Base-by-base conservation (phyloP, 306 rosid genomes). In the Hippophae gyantsensis region DNA sequence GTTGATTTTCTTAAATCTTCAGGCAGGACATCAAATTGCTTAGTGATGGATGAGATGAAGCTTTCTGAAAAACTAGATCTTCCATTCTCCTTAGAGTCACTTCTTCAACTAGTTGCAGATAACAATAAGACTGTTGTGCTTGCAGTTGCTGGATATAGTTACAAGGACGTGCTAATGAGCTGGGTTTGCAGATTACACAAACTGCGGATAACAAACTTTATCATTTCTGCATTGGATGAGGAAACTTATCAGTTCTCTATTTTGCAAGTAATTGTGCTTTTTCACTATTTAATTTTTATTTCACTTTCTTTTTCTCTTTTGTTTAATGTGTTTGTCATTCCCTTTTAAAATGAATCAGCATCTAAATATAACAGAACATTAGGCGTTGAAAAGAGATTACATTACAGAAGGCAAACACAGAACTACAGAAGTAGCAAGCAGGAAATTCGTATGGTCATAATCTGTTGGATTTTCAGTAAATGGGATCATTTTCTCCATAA, bases 131-230 rank as follows among this genome's bases (percentile, higher is more conserved):
- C 96, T 53, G 12, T 85, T 67, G 82, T 87, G 56, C 77, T 92
- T 18, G 76, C 96, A 4, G 79, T 85, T 63, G 83, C 95, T 45
- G 98, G 98, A 65, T 79, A 81, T 74, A 92, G 95, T 67, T 92
- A 92, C 66, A 87, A 85, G 83, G 98, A 92, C 68, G 83, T 92
- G 96, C 80, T 92, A 57, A 92, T 92, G 98, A 92, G 88, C 73
- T 92, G 98, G 98, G 83, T 73, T 63, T 92, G 98, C 76, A 72
- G 96, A 81, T 76, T 87, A 56, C 74, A 83, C 56, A 76, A 60
- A 54, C 74, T 87, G 66, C 68, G 69, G 65, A 64, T 92, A 6
- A 52, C 66, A 65, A 92, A 87, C 61, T 85, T 81, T 65, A 40
- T 87, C 46, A 75, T 92, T 56, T 85, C 78, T 62, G 89, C 98